These are phyloP conservation scores for Neopestalotiopsis sp. DNA, from an alignment of 2,329 filamentous ascomycete genomes.

Conservation along the genomic window DNA sequence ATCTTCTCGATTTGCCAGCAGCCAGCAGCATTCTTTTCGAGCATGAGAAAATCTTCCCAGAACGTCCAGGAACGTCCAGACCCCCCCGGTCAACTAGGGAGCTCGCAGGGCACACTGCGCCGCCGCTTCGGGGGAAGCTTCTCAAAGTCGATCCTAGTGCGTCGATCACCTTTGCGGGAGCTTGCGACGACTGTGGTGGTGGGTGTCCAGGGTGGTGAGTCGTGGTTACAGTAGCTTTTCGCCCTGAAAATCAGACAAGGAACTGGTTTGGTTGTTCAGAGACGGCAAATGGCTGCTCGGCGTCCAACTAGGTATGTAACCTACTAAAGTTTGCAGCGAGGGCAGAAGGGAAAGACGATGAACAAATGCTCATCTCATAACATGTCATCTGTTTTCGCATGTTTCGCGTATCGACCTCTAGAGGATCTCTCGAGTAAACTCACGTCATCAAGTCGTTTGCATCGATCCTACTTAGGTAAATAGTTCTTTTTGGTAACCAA, in stretches of 20 bases:
- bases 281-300: not conserved
- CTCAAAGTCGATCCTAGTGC: slow-evolving; percentile 13
- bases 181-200: not conserved
- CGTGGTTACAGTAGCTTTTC: not conserved
- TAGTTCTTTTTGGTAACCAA: not conserved
- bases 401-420: not conserved
- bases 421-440: not conserved
- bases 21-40: not conserved
- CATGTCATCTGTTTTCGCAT: not conserved
- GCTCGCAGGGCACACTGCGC: not conserved
- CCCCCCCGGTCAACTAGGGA: not conserved
- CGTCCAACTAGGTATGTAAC: not conserved
- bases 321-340: too few relatives aligned
- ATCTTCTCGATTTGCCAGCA: not conserved
- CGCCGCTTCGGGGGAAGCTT: not conserved
- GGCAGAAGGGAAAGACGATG: too few relatives aligned
- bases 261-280: not conserved
- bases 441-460: not conserved
- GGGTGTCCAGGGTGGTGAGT: not conserved
- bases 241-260: not conserved
- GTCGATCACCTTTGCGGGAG: slow-evolving; percentile 13
- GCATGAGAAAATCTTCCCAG: not conserved
- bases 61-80: not conserved
- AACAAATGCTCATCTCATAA: not conserved
- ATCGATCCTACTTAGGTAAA: not conserved